Evolutionary conservation across 2,329 filamentous ascomycete species (phyloP).

Genomic region (Penicillium decumbens): DNA sequence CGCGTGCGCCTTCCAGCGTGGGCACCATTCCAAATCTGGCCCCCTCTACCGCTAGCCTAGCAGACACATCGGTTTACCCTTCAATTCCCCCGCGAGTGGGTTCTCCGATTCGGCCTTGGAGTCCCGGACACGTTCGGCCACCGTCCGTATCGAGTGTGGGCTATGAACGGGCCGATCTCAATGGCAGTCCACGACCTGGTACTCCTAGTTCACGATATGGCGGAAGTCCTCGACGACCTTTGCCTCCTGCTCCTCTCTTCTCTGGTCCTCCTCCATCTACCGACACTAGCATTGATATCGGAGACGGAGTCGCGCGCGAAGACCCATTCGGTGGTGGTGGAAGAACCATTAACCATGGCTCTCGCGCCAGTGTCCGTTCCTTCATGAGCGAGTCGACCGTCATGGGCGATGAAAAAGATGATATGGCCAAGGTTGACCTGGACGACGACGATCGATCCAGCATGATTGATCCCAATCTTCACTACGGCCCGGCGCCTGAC

Average conservation of each 20-base stretch:
- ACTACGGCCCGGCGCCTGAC: conserved; percentile 82
- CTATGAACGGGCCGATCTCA: conserved; percentile 83
- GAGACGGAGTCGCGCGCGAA: conserved; percentile 63
- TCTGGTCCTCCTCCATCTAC: conserved; percentile 49
- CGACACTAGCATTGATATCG: conserved; percentile 46
- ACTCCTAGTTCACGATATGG: conserved; percentile 87
- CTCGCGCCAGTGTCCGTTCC: conserved; percentile 55
- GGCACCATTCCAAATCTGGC: conserved; percentile 41
- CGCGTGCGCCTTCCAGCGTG: conserved; percentile 43
- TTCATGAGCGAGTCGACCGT: conserved; percentile 58
- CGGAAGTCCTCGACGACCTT: conserved; percentile 76
- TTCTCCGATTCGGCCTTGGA: conserved; percentile 51
- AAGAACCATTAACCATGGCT: conserved; percentile 44
- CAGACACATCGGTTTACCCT: conserved; percentile 37
- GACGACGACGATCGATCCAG: conserved; percentile 45
- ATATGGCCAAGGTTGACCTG: conserved; percentile 41
- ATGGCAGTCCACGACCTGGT: conserved; percentile 83
- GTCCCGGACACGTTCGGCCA: conserved; percentile 64
- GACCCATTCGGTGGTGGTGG: conserved; percentile 64
- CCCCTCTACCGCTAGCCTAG: conserved; percentile 33
- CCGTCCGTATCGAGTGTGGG: conserved; percentile 57
- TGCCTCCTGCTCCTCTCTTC: conserved; percentile 86
- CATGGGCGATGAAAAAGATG: conserved; percentile 51
- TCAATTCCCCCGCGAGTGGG: conserved; percentile 31
- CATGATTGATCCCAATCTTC: conserved; percentile 58